Base-by-base conservation (phyloP, 257 asterid species). In the Nicotiana undulata region DNA sequence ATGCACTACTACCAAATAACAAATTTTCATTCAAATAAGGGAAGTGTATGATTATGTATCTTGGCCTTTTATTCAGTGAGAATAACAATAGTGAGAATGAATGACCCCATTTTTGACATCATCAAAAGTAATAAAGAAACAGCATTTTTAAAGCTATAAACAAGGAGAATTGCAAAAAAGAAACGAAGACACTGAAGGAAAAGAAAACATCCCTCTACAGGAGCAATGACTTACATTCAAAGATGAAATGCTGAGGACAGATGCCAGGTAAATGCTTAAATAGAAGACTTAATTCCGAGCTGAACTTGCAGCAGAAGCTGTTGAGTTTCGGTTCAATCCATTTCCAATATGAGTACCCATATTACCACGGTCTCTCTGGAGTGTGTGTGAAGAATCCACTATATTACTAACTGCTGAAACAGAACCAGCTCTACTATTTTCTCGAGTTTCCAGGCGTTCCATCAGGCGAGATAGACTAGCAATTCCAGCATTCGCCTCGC, bases 391-490 rank as follows among this genome's bases (percentile, higher is more conserved):
- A 80, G 93, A 81, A 77, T 77, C 84, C 34, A 10, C 89, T 22
- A 83, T 66, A 53, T 80, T 82, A 80, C 76, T 85, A 68, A 84
- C 49, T 53, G 59, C 63, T 1, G 85, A 61, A 75, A 64, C 87
- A 58, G 67, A 79, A 34, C 75, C 84, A 67, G 81, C 55, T 79
- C 82, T 83, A 82, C 82, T 81, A 78, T 79, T 83, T 75, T 91
- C 97, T 86, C 89, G 86, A 66, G 91, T 84, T 81, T 92, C 97
- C 75, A 95, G 97, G 84, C 87, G 94, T 80, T 92, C 98, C 97
- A 93, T 93, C 94, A 95, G 88, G 85, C 93, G 91, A 63, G 98
- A 88, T 26, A 94, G 94, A 81, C 93, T 86, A 58, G 98, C 95
- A 72, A 92, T 88, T 77, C 97, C 99, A 63, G 92, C 92, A 87